These are phyloP conservation scores for Lumnitzera racemosa DNA, from an alignment of 345 rosid species.

Conservation along the genomic window DNA sequence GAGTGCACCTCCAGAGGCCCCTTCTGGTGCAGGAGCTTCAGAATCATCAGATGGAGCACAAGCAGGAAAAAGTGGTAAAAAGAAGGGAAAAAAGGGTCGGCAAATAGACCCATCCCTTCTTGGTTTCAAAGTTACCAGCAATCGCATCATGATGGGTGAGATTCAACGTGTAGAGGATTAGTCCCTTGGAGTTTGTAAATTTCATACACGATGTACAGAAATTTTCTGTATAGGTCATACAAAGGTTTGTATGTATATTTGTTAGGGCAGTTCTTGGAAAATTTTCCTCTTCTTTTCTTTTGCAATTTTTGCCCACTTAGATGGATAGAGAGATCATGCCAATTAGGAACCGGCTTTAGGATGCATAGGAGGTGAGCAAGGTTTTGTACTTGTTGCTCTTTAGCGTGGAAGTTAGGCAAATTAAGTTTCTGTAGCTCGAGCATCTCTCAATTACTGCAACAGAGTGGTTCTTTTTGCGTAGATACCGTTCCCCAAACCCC, in stretches of 20 bases:
- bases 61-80: constrained; percentile 42
- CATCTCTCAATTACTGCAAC: no score
- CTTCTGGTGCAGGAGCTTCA: constrained; percentile 6
- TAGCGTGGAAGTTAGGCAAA: no score
- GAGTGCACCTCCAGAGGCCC: constrained; percentile 9
- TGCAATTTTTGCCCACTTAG: background rate
- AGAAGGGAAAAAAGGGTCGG: constrained; percentile 88
- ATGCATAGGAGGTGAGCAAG: no score
- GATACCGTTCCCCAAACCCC: no score
- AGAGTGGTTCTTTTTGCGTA: no score
- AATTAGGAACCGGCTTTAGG: no score
- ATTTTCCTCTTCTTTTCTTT: background rate
- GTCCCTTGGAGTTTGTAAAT: constrained; percentile 5
- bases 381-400: no score
- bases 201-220: constrained; percentile 10
- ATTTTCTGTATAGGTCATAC: constrained; percentile 21
- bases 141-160: constrained; percentile 93
- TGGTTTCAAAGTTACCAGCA: constrained; percentile 87
- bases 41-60: constrained; percentile 22
- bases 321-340: background rate
- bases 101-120: constrained; percentile 87
- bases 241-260: constrained; percentile 1
- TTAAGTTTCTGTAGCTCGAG: no score
- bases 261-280: constrained; percentile 3
- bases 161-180: constrained; percentile 64